phyloP scores from a whole-genome alignment of 2,329 filamentous ascomycete species.

The Ceratocystis albifundus region DNA sequence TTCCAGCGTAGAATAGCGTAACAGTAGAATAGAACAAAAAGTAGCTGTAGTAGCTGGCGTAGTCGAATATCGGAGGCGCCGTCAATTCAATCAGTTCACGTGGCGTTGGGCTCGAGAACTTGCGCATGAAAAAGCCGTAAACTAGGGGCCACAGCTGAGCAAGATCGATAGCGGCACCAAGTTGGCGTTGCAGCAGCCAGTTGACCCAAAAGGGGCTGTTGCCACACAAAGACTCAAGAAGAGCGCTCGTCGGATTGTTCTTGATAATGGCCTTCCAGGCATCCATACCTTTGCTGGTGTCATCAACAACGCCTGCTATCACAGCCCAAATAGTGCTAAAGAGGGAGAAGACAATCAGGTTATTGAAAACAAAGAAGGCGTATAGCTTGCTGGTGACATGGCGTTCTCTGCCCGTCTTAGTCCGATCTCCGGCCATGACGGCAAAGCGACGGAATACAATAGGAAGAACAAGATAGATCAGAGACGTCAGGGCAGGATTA shows the following conservation, averaged over 20 bases:
- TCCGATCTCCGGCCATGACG: conserved; percentile 72
- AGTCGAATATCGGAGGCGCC: conserved; percentile 85
- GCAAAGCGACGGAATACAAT: conserved; percentile 83
- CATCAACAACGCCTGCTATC: conserved; percentile 51
- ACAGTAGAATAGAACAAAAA: conserved; percentile 92
- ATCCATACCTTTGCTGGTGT: conserved; percentile 44
- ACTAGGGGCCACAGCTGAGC: conserved; percentile 73
- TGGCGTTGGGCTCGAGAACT: conserved; percentile 77
- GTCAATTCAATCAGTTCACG: conserved; percentile 85
- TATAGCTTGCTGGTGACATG: conserved; percentile 88
- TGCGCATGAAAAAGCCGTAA: conserved; percentile 75
- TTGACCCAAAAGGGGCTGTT: conserved; percentile 91
- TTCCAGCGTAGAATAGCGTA: conserved; percentile 66
- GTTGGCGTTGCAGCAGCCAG: conserved; percentile 82
- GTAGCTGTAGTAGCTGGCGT: conserved; percentile 95
- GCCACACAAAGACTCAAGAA: conserved; percentile 65
- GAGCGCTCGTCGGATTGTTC: conserved; percentile 47
- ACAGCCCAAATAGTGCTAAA: conserved; percentile 76
- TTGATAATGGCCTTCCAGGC: conserved; percentile 58
- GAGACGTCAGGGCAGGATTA: conserved; percentile 74
- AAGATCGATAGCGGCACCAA: conserved; percentile 89
- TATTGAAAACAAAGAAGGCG: conserved; percentile 96
- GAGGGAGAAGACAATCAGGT: conserved; percentile 82
- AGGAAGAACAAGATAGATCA: conserved; percentile 77
- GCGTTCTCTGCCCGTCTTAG: conserved; percentile 82